Percentiles rank a stretch among this genome's conserved stretches.
phyloP scores from a whole-genome alignment of 345 rosid genomes.

The Mercurialis annua region DNA sequence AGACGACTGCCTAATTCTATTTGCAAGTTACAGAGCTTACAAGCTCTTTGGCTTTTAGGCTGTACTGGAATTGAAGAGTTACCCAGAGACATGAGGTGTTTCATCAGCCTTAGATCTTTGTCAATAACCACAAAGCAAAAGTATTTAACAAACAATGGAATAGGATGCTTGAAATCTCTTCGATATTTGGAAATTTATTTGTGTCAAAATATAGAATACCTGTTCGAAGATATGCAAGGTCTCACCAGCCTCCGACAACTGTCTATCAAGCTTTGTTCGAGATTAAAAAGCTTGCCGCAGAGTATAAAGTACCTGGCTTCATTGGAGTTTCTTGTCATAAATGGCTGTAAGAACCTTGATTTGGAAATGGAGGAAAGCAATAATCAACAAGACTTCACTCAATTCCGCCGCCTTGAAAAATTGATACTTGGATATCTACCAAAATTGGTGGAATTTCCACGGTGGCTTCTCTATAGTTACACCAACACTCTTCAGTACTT shows the following conservation, averaged over 20 bases:
- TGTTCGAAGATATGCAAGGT: constrained; percentile 14
- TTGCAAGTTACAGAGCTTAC: constrained; percentile 25
- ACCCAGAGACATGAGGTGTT: constrained; percentile 13
- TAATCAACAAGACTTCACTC: not conserved
- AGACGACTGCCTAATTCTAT: constrained; percentile 24
- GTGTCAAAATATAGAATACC: constrained; percentile 20
- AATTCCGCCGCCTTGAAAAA: constrained; percentile 12
- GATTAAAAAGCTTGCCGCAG: not conserved
- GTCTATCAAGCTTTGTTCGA: not conserved
- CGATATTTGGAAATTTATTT: constrained; percentile 6
- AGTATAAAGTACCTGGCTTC: not conserved
- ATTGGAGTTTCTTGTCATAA: not conserved
- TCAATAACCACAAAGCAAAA: constrained; percentile 21
- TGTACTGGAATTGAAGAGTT: constrained; percentile 23
- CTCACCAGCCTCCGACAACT: constrained; percentile 20
- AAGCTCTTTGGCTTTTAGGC: constrained; percentile 9
- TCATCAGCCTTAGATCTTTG: constrained; percentile 26
- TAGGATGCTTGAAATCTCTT: constrained; percentile 25
- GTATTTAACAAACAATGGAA: constrained; percentile 13
- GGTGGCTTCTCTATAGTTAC: constrained; percentile 27
- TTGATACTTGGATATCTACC: constrained; percentile 13
- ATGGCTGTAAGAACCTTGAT: not conserved
- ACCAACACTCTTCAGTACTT: constrained; percentile 12
- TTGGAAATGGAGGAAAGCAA: constrained; percentile 1
- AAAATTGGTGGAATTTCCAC: constrained; percentile 16